Percentiles rank a stretch among this genome's conserved stretches.
Evolutionary conservation across 225 moss, liverwort and hornwort species (phyloP).

Genomic region (Thuidium tamariscinum): DNA sequence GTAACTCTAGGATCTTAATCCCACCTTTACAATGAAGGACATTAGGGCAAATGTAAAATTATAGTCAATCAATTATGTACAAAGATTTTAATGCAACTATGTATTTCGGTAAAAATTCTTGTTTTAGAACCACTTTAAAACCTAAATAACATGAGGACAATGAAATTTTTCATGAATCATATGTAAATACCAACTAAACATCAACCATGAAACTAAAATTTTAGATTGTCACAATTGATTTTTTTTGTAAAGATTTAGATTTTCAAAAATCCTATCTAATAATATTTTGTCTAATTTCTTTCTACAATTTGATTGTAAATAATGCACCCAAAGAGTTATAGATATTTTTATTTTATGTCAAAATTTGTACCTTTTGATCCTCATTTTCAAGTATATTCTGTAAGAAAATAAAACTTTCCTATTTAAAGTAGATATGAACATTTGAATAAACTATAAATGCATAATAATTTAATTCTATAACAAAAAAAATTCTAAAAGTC

Average conservation of each 20-base stretch:
- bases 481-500: neutral
- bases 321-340: too few relatives aligned
- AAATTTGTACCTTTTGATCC: rapidly evolving
- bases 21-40: rapidly evolving
- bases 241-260: neutral
- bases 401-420: neutral
- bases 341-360: too few relatives aligned
- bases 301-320: neutral
- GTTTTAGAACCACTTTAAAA: too few relatives aligned
- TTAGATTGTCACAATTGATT: neutral
- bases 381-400: too few relatives aligned
- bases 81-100: rapidly evolving
- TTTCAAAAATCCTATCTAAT: neutral
- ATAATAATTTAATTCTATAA: neutral
- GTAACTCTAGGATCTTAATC: neutral
- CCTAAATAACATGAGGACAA: too few relatives aligned
- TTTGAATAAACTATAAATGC: neutral
- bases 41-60: neutral
- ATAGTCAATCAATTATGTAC: rapidly evolving
- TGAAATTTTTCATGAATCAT: neutral
- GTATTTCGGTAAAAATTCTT: neutral
- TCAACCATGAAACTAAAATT: neutral
- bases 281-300: neutral
- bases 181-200: neutral
- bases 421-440: rapidly evolving